phyloP scores from a whole-genome alignment of 805 yeast species.

The Metschnikowia chrysomelidarum region DNA sequence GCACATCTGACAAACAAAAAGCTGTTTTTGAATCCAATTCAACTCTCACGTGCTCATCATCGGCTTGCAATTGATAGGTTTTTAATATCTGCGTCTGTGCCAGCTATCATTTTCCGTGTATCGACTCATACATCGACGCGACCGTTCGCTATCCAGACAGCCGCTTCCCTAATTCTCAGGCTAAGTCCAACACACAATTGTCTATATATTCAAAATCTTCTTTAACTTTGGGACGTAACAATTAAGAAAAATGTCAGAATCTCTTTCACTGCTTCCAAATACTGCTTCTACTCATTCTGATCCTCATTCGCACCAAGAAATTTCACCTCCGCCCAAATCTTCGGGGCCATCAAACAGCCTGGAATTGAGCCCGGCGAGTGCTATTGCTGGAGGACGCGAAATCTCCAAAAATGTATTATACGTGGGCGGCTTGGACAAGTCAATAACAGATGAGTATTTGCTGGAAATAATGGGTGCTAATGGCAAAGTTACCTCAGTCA shows the following conservation, averaged over 20 bases:
- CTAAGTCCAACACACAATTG: no score
- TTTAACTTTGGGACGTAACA: neutral
- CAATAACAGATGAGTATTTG: slow-evolving; percentile 61
- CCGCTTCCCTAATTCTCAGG: no score
- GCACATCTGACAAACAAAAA: no score
- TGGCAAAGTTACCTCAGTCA: slow-evolving; percentile 62
- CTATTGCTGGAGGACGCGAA: slow-evolving; percentile 79
- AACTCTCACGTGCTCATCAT: no score
- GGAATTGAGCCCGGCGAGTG: slow-evolving; percentile 54
- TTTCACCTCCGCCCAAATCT: neutral
- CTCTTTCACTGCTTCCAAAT: slow-evolving; percentile 3
- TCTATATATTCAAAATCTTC: no score
- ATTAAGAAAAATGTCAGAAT: slow-evolving; percentile 3
- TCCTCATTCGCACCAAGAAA: neutral
- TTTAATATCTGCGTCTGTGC: no score
- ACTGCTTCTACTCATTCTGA: neutral
- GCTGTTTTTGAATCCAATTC: no score
- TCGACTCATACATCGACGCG: no score
- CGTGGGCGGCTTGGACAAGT: slow-evolving; percentile 69
- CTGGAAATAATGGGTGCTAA: slow-evolving; percentile 60
- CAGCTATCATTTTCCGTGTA: no score
- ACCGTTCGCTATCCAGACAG: no score
- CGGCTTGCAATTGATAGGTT: no score
- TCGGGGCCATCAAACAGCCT: slow-evolving; percentile 2
- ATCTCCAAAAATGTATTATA: slow-evolving; percentile 69